Evolutionary conservation across 2,329 filamentous ascomycete species (phyloP).

Genomic region (Colletotrichum trifolii): DNA sequence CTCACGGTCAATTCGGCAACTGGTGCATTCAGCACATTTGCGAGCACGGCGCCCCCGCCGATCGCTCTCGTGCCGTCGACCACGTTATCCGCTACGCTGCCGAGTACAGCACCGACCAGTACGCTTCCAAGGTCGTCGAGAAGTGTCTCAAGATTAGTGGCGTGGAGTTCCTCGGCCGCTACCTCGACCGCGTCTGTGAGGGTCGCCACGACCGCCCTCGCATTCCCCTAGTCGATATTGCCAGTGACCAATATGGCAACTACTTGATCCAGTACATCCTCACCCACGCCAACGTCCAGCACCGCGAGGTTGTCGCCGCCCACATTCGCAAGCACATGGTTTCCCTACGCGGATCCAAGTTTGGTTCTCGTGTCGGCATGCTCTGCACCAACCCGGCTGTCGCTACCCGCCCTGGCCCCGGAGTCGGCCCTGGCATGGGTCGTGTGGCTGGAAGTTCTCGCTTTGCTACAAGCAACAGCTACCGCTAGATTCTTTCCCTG

Average conservation of each 20-base stretch:
- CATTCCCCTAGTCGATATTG: conserved; percentile 97
- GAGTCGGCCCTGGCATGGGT: conserved; percentile 73
- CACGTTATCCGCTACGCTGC: conserved; percentile 94
- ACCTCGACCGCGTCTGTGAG: conserved; percentile 93
- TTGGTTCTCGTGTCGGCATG: conserved; percentile 98
- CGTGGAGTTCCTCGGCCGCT: conserved; percentile 88
- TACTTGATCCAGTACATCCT: conserved; percentile 98
- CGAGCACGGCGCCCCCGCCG: conserved; percentile 90
- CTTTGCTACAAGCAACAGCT: conserved; percentile 56
- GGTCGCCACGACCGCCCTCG: conserved; percentile 90
- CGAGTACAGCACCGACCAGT: conserved; percentile 99
- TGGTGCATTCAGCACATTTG: conserved; percentile 99
- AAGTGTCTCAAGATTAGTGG: conserved; percentile 98
- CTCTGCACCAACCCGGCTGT: conserved; percentile 96
- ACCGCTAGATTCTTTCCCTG: conserved; percentile 56
- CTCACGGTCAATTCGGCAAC: conserved; percentile 97
- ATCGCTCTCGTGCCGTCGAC: conserved; percentile 93
- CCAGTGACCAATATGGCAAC: conserved; percentile 98
- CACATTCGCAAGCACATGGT: conserved; percentile 99
- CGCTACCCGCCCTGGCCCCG: conserved; percentile 88
- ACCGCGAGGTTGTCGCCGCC: conserved; percentile 90
- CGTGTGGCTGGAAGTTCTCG: conserved; percentile 70
- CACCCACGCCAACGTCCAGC: conserved; percentile 85
- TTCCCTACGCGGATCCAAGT: conserved; percentile 96
- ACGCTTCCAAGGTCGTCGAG: conserved; percentile 98